Conservation (phyloP, 139 green algal genomes). For the Coelastrella sp. region DNA sequence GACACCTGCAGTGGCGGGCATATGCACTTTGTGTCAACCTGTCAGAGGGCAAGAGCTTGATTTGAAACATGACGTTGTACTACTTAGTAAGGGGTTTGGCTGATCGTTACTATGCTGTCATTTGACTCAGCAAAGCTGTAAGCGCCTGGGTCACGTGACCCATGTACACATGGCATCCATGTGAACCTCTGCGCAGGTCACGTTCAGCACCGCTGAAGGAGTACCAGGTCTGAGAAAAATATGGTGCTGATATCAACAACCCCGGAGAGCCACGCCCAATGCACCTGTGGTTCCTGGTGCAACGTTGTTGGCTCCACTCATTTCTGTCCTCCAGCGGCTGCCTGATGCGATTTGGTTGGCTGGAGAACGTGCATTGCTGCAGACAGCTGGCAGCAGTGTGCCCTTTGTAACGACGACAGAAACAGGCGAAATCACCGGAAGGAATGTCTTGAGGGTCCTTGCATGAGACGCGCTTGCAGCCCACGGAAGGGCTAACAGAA, state of each 20-base stretch:
- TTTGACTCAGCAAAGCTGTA: neutral
- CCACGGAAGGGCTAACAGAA: too few relatives aligned
- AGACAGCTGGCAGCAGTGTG: neutral
- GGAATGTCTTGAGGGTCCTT: too few relatives aligned
- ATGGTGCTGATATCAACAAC: neutral
- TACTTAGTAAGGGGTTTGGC: neutral
- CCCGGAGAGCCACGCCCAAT: too few relatives aligned
- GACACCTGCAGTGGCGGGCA: neutral
- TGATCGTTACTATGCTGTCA: neutral
- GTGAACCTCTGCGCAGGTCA: too few relatives aligned
- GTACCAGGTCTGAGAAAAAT: neutral
- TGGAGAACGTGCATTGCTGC: neutral
- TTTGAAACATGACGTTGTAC: neutral
- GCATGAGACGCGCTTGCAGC: too few relatives aligned
- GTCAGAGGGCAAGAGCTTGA: neutral
- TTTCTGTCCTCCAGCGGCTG: neutral
- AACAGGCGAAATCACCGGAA: neutral
- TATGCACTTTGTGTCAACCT: neutral
- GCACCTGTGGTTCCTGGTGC: constrained; percentile 36
- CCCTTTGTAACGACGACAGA: neutral
- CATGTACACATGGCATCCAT: too few relatives aligned
- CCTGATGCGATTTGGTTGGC: neutral
- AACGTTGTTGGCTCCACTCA: constrained; percentile 29
- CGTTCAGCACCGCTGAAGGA: neutral
- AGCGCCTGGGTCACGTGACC: neutral